These are phyloP conservation scores for Diaporthe batatas DNA, from an alignment of 2,329 filamentous ascomycete genomes.

Conservation along the genomic window DNA sequence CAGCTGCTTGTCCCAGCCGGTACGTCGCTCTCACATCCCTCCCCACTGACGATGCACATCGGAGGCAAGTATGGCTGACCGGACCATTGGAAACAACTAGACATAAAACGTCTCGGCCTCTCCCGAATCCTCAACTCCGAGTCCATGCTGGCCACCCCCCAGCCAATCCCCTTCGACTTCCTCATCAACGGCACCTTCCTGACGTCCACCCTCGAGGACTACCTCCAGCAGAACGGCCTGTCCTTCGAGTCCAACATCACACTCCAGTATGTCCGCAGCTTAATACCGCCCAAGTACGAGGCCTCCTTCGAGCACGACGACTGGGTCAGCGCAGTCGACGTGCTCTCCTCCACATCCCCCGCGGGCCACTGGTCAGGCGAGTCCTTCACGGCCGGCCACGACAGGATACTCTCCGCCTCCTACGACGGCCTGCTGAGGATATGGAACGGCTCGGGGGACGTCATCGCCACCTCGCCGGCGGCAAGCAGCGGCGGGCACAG, in stretches of 20 bases:
- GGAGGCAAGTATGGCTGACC: constrained; percentile 17
- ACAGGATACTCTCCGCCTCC: constrained; percentile 88
- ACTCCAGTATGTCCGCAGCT: constrained; percentile 92
- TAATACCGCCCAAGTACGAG: constrained; percentile 90
- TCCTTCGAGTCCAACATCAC: constrained; percentile 89
- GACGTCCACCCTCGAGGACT: constrained; percentile 89
- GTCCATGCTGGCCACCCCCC: constrained; percentile 75
- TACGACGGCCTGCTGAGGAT: constrained; percentile 91
- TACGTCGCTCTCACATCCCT: constrained; percentile 48
- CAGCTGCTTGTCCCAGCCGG: constrained; percentile 74
- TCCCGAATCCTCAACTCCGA: constrained; percentile 79
- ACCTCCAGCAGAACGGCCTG: constrained; percentile 86
- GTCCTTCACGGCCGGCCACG: constrained; percentile 66
- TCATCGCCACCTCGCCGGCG: constrained; percentile 81
- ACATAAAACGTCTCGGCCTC: constrained; percentile 78
- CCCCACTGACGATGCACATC: constrained; percentile 37
- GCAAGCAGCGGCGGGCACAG: constrained; percentile 79
- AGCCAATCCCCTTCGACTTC: constrained; percentile 89
- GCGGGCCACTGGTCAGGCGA: constrained; percentile 69
- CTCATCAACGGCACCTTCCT: constrained; percentile 94
- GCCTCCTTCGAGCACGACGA: constrained; percentile 97
- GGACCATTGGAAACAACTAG: constrained; percentile 51
- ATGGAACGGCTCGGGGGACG: constrained; percentile 90
- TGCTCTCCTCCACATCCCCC: constrained; percentile 77
- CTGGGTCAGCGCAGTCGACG: constrained; percentile 91